Conservation (phyloP, 768 basidiomycete genomes). For the Boletus pseudopeckii region DNA sequence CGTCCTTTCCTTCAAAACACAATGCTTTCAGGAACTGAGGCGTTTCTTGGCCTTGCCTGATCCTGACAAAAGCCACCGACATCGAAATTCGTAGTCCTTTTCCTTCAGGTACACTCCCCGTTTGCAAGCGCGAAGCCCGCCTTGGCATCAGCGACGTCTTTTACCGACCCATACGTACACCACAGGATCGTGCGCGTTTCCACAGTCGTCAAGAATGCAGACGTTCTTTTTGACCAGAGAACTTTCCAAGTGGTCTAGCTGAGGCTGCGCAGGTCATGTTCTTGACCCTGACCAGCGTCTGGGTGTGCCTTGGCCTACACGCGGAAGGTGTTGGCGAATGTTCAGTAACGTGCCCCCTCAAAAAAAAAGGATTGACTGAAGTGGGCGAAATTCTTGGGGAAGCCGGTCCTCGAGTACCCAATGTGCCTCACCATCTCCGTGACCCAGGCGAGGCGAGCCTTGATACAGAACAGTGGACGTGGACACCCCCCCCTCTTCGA, state of each 20-base stretch:
- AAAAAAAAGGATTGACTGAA: slow-evolving; percentile 38
- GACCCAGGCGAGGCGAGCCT: slow-evolving; percentile 48
- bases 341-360: not conserved
- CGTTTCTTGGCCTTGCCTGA: slow-evolving; percentile 46
- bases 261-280: slow-evolving; percentile 32
- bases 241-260: slow-evolving; percentile 43
- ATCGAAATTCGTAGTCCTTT: slow-evolving; percentile 16
- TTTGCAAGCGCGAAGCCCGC: slow-evolving; percentile 55
- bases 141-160: slow-evolving; percentile 38
- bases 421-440: slow-evolving; percentile 55
- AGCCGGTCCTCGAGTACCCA: slow-evolving; percentile 36
- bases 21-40: slow-evolving; percentile 37
- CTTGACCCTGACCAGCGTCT: slow-evolving; percentile 41
- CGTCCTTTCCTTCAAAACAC: not conserved
- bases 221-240: slow-evolving; percentile 40
- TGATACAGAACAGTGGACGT: slow-evolving; percentile 59
- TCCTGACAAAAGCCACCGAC: slow-evolving; percentile 13
- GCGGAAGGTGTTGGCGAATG: not conserved
- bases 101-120: slow-evolving; percentile 48
- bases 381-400: slow-evolving; percentile 43
- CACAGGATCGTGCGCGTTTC: slow-evolving; percentile 32
- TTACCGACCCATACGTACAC: slow-evolving; percentile 61
- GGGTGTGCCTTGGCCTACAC: slow-evolving; percentile 49
- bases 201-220: slow-evolving; percentile 49
- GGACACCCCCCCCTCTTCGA: slow-evolving; percentile 55